A percentile compares a stretch with the other conserved stretches of the same genome.
Conservation (phyloP, 2,329 filamentous ascomycete genomes). For the Setomelanomma holmii region DNA sequence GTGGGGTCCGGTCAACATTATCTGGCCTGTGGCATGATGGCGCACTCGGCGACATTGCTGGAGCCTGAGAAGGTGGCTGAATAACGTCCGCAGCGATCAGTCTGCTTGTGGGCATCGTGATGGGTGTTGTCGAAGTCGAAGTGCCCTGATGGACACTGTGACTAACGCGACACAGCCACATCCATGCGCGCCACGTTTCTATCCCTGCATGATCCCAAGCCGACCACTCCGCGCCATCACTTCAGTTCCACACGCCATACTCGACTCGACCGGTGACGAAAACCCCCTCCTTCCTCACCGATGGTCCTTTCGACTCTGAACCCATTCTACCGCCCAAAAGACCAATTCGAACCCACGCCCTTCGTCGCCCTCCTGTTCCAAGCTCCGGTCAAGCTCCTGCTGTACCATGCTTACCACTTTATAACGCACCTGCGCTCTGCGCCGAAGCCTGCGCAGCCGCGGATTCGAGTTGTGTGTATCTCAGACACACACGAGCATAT, state of each 20-base stretch:
- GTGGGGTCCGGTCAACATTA: conserved; percentile 17
- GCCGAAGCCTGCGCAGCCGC: conserved; percentile 63
- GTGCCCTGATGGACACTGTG: conserved; percentile 6
- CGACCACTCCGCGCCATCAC: conserved; percentile 3
- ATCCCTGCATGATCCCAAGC: background rate
- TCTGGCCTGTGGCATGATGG: conserved; percentile 1
- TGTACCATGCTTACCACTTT: conserved; percentile 68
- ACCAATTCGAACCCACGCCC: conserved; percentile 54
- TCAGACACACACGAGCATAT: conserved; percentile 83
- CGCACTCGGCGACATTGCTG: background rate
- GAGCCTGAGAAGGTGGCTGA: conserved; percentile 6
- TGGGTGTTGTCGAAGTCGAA: conserved; percentile 2
- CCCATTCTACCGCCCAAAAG: conserved; percentile 32
- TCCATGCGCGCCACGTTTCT: background rate
- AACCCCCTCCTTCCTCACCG: conserved; percentile 1
- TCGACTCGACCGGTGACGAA: background rate
- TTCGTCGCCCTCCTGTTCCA: conserved; percentile 68
- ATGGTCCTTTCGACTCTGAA: conserved; percentile 41
- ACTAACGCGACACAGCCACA: conserved; percentile 11
- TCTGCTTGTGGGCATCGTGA: conserved; percentile 1
- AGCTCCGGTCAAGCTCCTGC: conserved; percentile 71
- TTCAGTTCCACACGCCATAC: conserved; percentile 1
- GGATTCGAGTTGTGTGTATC: conserved; percentile 82
- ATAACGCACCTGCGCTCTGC: conserved; percentile 72
- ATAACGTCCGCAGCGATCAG: background rate